Evolutionary conservation across 352 stramenopile genomes (phyloP), one percentile per base, ranked within the genome.

Genomic region (Pythium rishiriense): DNA sequence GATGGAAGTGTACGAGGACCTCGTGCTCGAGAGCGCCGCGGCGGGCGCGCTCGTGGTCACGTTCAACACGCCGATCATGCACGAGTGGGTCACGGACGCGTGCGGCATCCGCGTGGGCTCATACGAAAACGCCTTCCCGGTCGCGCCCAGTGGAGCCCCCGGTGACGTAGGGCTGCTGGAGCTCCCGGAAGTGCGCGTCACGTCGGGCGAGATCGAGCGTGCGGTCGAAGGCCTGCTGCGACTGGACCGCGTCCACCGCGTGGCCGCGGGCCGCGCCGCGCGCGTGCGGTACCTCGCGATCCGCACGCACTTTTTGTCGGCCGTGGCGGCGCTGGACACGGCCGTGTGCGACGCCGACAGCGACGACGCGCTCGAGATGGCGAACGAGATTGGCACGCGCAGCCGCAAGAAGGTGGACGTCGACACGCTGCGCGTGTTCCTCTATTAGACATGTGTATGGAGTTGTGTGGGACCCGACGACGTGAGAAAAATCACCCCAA

Each of bases 51-150:
- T 90, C 26, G 77, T 81, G 11, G 60, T 91, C 28, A 88, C 81
- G 39, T 90, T 81, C 72, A 77, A 89, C 62, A 79, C 83, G 17
- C 80, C 81, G 26, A 76, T 90, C 42, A 91, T 90, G 83, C 80
- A 85, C 53, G 83, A 91, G 49, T 91, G 78, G 75, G 73, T 90
- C 26, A 77, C 80, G 0, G 76, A 88, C 60, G 68, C 66, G 21
- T 78, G 67, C 47, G 83, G 83, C 0, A 43, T 90, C 10, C 83
- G 80, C 25, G 74, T 88, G 1, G 83, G 83, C 35, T 69, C 75
- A n/a, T 87, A 84, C 51, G 66, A 80, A 59, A 69, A 75, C 29
- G 68, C 64, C 12, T 39, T 58, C 48, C 29, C 48, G 11, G 19
- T n/a, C 57, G 25, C 33, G 26, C 24, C 49, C 1, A 15, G 2